Evolutionary conservation across 768 basidiomycete species (phyloP), one percentile per base, ranked within the genome.

Genomic region (Boletus edulis): DNA sequence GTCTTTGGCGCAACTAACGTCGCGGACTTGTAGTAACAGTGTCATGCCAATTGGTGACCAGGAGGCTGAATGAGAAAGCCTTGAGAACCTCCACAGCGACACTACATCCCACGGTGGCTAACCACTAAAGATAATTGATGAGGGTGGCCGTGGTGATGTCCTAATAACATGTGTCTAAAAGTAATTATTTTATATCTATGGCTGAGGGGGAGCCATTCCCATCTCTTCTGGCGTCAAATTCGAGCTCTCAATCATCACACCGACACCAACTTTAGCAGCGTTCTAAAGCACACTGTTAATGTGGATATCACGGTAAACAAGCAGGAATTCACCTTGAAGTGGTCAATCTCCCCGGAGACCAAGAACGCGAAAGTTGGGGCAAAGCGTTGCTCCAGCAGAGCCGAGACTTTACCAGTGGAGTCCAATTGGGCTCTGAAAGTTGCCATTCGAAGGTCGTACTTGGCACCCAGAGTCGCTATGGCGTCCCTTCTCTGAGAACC

Each of bases 291-390:
- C 6, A 42, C 31, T 18, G 29, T 54, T 14, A 55, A 57, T 24
- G 13, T 14, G 34, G 15, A 22, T 13, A 34, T 15, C 32, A 56
- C 10, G 17, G 49, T 15, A 46, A 52, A 49, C 5, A 40, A 4
- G 5, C 43, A 61, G 8, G 53, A 22, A 54, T 75, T 58, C 63
- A 92, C 94, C 86, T 95, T 98, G 79, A 93, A 89, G 81, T 99
- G 97, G 72, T 99, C 97, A 62, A 99, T 94, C 79, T 99, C 97
- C 11, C 97, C 97, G 17, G 92, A 83, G 44, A 99, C 85, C 63
- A 95, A 72, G 81, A 99, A 97, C 14, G 93, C 85, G 67, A 99
- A 98, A 10, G 91, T 85, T 5, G 97, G 97, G 13, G 92, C 91
- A 71, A 98, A 94, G 51, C 94, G 84, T 74, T 98, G 96, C 73